Percentiles rank a stretch among this genome's conserved stretches.
Evolutionary conservation across 2,329 filamentous ascomycete species (phyloP).

Genomic region (Aspergillus amoenus): DNA sequence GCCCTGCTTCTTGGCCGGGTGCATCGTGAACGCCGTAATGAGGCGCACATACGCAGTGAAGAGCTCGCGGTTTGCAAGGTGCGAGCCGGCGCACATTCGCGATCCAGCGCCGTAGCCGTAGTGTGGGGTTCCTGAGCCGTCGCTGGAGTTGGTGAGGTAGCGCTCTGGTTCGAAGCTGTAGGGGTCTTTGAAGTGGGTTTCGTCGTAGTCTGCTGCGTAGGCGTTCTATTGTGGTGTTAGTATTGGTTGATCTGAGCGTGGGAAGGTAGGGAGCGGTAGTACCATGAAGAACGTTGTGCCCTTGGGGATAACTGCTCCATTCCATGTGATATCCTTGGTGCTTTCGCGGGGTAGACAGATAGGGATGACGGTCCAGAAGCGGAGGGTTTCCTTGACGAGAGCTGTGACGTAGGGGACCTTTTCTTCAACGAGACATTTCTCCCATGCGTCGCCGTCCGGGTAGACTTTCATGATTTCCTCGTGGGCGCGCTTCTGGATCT

Average conservation of each 20-base stretch:
- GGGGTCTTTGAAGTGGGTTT: constrained; percentile 64
- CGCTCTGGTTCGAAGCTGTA: constrained; percentile 67
- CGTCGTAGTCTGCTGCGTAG: constrained; percentile 73
- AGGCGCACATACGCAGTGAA: constrained; percentile 61
- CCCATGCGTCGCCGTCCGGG: constrained; percentile 74
- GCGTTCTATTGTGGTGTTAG: constrained; percentile 55
- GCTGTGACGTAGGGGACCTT: constrained; percentile 76
- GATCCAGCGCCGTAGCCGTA: constrained; percentile 64
- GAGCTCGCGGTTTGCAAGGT: constrained; percentile 63
- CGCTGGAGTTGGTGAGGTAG: constrained; percentile 56
- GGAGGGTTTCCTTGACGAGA: constrained; percentile 73
- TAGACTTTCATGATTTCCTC: constrained; percentile 70
- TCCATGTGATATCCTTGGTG: constrained; percentile 70
- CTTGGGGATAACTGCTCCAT: constrained; percentile 66
- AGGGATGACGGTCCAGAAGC: constrained; percentile 78
- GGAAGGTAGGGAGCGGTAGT: constrained; percentile 8
- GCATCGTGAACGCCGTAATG: constrained; percentile 59
- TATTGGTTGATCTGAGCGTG: neutral
- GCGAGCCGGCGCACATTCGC: constrained; percentile 63
- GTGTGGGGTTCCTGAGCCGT: constrained; percentile 57
- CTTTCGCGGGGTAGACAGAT: constrained; percentile 72
- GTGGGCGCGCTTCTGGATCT: constrained; percentile 69
- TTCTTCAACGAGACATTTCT: constrained; percentile 69
- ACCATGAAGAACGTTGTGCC: constrained; percentile 80
- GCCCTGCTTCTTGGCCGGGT: constrained; percentile 45